A percentile compares a stretch with the other conserved stretches of the same genome.
These are phyloP conservation scores for Mortierella hygrophila DNA, from an alignment of 192 early-diverging fungal genomes.

Conservation along the genomic window DNA sequence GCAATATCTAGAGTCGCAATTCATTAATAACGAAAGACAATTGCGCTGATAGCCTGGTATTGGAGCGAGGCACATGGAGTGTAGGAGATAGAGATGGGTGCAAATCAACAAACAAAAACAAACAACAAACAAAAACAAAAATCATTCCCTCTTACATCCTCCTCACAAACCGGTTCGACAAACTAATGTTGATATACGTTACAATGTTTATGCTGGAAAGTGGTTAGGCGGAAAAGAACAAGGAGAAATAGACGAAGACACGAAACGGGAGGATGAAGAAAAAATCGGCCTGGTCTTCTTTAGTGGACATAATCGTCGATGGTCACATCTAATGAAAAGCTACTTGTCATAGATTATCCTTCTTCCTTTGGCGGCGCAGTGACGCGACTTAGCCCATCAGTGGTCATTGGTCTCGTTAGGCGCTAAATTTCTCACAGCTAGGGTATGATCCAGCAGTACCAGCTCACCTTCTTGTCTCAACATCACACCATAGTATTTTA, in stretches of 20 bases:
- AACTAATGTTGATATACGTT: not conserved
- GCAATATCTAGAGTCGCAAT: not conserved
- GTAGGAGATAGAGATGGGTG: not conserved
- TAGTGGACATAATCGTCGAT: too few species aligned
- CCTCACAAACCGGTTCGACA: not conserved
- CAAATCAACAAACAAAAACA: not conserved
- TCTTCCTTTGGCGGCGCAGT: not conserved
- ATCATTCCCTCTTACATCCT: not conserved
- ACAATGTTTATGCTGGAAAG: not conserved
- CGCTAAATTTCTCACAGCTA: too few species aligned
- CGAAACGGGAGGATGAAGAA: not conserved
- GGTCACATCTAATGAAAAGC: too few species aligned
- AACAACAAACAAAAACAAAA: not conserved
- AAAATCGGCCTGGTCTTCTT: too few species aligned
- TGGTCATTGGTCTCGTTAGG: too few species aligned
- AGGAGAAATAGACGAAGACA: not conserved
- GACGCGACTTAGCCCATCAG: not conserved
- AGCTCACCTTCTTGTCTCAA: not conserved
- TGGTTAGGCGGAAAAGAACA: too few species aligned
- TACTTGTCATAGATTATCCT: not conserved
- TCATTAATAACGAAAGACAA: not conserved
- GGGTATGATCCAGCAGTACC: not conserved
- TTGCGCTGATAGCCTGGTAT: not conserved
- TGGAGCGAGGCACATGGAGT: not conserved
- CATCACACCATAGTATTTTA: not conserved